Evolutionary conservation across 768 basidiomycete species (phyloP).

Genomic region (Pisolithus marmoratus): DNA sequence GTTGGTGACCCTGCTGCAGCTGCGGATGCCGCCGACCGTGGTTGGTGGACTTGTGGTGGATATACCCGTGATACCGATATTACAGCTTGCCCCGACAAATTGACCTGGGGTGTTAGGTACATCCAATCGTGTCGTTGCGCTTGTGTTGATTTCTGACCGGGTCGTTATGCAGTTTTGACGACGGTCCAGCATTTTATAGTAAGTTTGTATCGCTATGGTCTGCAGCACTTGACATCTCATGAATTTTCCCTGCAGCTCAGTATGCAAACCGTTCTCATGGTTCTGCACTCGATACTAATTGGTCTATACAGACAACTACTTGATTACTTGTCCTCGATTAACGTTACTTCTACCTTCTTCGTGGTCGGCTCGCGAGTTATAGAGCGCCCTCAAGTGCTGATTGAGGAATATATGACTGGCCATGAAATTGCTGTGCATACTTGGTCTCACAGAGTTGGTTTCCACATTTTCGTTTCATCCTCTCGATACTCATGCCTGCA

Average conservation of each 20-base stretch:
- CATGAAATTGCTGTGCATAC: conserved; percentile 85
- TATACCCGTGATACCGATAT: conserved; percentile 57
- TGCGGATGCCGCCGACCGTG: conserved; percentile 52
- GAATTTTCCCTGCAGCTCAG: conserved; percentile 38
- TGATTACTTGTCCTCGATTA: conserved; percentile 58
- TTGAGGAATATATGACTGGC: conserved; percentile 75
- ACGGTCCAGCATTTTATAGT: conserved; percentile 85
- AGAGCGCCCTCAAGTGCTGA: conserved; percentile 66
- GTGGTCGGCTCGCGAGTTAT: conserved; percentile 82
- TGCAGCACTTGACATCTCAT: conserved; percentile 4
- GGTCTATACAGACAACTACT: conserved; percentile 50
- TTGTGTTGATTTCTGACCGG: conserved; percentile 2
- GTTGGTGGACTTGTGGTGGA: conserved; percentile 92
- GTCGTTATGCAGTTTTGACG: conserved; percentile 55
- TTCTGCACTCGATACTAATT: background rate
- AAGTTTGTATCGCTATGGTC: conserved; percentile 26
- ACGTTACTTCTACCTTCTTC: conserved; percentile 84
- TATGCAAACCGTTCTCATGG: conserved; percentile 20
- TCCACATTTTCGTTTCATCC: background rate
- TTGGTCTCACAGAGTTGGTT: conserved; percentile 74
- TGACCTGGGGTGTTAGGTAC: conserved; percentile 71
- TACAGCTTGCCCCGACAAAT: conserved; percentile 57
- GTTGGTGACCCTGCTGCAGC: conserved; percentile 49
- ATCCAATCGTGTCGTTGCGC: background rate
- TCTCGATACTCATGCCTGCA: conserved; percentile 11